Conservation (phyloP, 73 alveolate genomes). For the Paraurostyla sp. region DNA sequence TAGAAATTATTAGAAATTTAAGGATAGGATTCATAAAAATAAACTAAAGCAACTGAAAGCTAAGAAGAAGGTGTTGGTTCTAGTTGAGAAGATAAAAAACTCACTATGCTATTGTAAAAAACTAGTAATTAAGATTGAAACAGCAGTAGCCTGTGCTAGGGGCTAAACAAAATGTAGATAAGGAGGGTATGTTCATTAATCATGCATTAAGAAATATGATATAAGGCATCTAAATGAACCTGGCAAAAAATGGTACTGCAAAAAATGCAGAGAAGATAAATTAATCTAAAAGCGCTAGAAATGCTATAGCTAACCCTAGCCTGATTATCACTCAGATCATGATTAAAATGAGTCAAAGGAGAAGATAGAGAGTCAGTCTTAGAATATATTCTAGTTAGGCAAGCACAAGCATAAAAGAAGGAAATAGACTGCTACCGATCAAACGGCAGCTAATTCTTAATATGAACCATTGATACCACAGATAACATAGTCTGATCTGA, state of each 20-base stretch:
- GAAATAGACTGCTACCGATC: too few species aligned
- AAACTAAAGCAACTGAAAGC: neutral
- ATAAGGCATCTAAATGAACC: neutral
- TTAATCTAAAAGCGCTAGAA: too few species aligned
- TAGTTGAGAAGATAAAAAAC: neutral
- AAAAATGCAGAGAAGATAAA: too few species aligned
- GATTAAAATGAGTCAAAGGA: too few species aligned
- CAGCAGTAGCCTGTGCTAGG: neutral
- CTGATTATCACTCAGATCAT: too few species aligned
- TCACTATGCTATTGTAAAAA: conserved; percentile 46
- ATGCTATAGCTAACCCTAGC: too few species aligned
- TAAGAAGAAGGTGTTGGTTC: neutral
- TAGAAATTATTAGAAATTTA: neutral
- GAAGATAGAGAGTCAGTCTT: too few species aligned
- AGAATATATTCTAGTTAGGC: too few species aligned
- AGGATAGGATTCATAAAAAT: neutral
- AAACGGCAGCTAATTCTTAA: too few species aligned
- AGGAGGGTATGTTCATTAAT: conserved; percentile 50
- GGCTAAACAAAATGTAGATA: conserved; percentile 21
- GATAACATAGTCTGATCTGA: too few species aligned
- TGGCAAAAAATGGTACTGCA: conserved; percentile 24
- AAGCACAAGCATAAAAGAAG: too few species aligned
- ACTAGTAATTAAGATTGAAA: neutral
- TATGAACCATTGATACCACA: too few species aligned
- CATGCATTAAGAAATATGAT: conserved; percentile 51